These are phyloP conservation scores for Apiotrichum mycotoxinovorans DNA, from an alignment of 1,284 basidiomycete genomes.

Conservation along the genomic window DNA sequence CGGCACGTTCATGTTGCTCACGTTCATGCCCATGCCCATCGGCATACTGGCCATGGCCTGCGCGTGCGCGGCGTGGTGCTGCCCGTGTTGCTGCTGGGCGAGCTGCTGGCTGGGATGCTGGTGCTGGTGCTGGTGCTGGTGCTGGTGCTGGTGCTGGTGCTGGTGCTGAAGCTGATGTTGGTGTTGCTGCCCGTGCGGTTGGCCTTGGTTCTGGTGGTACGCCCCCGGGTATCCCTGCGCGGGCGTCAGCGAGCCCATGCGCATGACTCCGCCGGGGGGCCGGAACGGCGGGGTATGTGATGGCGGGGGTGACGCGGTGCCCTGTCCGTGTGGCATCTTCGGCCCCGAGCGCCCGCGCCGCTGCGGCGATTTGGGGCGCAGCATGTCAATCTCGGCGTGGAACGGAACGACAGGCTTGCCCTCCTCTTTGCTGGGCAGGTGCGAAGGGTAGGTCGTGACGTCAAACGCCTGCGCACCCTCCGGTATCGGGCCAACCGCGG, in stretches of 20 bases:
- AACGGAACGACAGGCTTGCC: constrained; percentile 29
- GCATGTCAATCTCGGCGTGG: constrained; percentile 64
- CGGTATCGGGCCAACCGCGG: constrained; percentile 53
- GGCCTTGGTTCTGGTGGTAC: neutral
- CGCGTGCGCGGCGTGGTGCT: constrained; percentile 23
- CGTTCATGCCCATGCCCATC: constrained; percentile 19
- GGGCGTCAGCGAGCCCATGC: constrained; percentile 16
- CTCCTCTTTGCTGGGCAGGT: constrained; percentile 25
- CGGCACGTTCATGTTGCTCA: neutral
- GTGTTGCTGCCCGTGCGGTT: too few species aligned
- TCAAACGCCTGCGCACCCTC: constrained; percentile 29
- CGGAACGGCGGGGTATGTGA: constrained; percentile 6
- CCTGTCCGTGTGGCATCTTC: neutral
- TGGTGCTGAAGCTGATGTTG: neutral
- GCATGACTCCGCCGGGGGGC: constrained; percentile 9
- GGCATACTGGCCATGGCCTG: constrained; percentile 16
- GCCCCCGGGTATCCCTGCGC: constrained; percentile 1
- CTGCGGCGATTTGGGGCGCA: constrained; percentile 79
- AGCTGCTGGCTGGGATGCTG: too few species aligned
- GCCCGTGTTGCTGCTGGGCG: neutral
- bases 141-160: too few species aligned
- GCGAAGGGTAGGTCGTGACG: constrained; percentile 58
- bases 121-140: too few species aligned
- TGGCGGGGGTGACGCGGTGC: neutral
- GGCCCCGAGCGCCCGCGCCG: neutral